Evolutionary conservation across 139 green algal genomes (phyloP), one percentile per base, ranked within the genome.

Genomic region (Chlorella sp.): DNA sequence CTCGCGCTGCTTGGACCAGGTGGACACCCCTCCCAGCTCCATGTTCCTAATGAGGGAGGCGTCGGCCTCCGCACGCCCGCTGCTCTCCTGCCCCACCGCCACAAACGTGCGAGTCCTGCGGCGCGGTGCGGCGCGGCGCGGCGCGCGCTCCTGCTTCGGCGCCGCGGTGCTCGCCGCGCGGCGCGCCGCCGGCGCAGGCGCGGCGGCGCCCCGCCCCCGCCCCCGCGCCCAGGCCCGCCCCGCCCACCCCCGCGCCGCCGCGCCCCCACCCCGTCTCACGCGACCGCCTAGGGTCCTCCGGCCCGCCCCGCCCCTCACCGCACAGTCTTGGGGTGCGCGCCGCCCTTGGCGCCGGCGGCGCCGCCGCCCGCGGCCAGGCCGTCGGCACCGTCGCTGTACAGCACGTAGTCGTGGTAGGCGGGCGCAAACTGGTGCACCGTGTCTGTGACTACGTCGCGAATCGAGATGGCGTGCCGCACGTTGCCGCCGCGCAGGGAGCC

Each of bases 391-490:
- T 96, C 91, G 7, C 70, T 89, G 86, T 98, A 96, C 36, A 98
- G 88, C 66, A 97, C 92, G 69, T 98, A 98, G 68, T 96, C 84
- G 38, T 94, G 88, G 84, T 98, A 98, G 33, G 87, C 87, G 0
- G 94, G 91, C 31, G 92, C 94, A 83, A 98, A 98, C 85, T 95
- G 90, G 74, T 97, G 93, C 41, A 97, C 84, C 29, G 92, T 95
- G 77, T 98, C 94, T 4, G 78, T 82, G 1, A 97, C 88, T 4
- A 98, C 91, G 63, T 98, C 94, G n/a, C 80, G 23, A 58, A 97
- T 88, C 75, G 79, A 91, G 77, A 97, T 91, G 25, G 92, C 92
- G 67, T 98, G 94, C 51, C 64, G 65, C 27, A 97, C 83, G 40
- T 93, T 91, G 55, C 76, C 80, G 23, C 67, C 73, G 29, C 45